These are phyloP conservation scores for Ophidiomyces ophidiicola DNA, from an alignment of 2,329 filamentous ascomycete species.

Conservation along the genomic window DNA sequence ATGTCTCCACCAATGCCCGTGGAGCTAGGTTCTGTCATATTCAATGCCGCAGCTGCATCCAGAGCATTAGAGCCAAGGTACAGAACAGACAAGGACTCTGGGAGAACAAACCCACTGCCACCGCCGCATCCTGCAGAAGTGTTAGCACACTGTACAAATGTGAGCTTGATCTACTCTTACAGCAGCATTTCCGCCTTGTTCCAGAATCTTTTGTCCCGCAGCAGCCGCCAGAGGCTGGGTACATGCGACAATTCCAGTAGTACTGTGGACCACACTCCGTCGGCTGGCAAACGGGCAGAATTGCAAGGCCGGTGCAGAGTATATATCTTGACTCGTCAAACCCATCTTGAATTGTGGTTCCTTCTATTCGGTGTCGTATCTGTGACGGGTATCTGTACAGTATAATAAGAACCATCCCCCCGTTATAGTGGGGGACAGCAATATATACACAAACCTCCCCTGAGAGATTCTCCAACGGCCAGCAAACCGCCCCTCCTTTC, in stretches of 20 bases:
- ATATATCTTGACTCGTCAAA: slow-evolving; percentile 12
- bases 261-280: slow-evolving; percentile 85
- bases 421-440: no score
- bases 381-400: no score
- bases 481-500: no score
- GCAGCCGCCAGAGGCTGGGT: slow-evolving; percentile 81
- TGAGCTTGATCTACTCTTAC: slow-evolving; percentile 44
- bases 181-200: slow-evolving; percentile 82
- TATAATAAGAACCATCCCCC: no score
- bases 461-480: no score
- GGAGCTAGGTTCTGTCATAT: slow-evolving; percentile 82
- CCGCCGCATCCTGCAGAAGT: slow-evolving; percentile 66
- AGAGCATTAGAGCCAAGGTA: not conserved
- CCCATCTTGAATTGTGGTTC: slow-evolving; percentile 11
- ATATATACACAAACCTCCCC: no score
- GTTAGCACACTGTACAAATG: slow-evolving; percentile 4
- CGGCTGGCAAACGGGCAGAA: slow-evolving; percentile 63
- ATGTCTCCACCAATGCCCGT: slow-evolving; percentile 96
- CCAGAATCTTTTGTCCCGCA: slow-evolving; percentile 74
- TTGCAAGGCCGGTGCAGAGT: slow-evolving; percentile 10
- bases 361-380: no score
- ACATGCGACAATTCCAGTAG: slow-evolving; percentile 78
- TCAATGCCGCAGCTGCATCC: slow-evolving; percentile 64
- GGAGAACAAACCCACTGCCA: slow-evolving; percentile 61
- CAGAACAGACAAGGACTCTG: not conserved